Base-by-base conservation (phyloP, 495 filamentous ascomycete species). In the Annulohypoxylon bovei region DNA sequence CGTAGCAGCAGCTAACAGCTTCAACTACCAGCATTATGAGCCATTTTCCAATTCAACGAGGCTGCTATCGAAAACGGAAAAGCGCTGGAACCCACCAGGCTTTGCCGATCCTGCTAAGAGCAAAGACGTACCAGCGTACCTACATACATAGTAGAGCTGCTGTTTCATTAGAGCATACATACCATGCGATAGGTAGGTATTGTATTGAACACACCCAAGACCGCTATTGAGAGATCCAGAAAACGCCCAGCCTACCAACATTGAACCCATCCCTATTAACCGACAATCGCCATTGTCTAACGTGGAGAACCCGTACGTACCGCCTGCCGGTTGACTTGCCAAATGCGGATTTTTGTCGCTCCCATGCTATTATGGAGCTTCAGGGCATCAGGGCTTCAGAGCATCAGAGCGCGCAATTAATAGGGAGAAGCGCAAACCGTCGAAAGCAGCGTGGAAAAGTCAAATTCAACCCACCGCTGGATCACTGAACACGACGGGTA, bases 211-310 rank as follows among this genome's bases (percentile, higher is more conserved):
- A 37, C 8, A 20, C 14, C 23, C 56, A 67, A 25, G 20, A 40
- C 44, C 40, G 56, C 59, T 57, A 44, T 61, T 52, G 27, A 18
- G 33, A 58, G 61, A 55, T 68, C 59, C 64, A 64, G 46, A 49
- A 67, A 72, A 63, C 55, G 39, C 56, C 68, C 39, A 18, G 39
- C n/a, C 39, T 42, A 16, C 39, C 68, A 62, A n/a, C n/a, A n/a
- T n/a, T n/a, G n/a, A n/a, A 25, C 16, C 50, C 49, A 32, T 59
- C 49, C 27, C 40, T 63, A 70, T 70, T 63, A 62, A 70, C 57
- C 71, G 71, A 67, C 66, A 70, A 73, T 73, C 71, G 67, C 70
- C 62, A 73, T 73, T 69, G 56, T 73, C 39, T 42, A 39, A 67
- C 66, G 71, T 69, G 71, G 66, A 70, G 67, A 50, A 42, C 7